phyloP scores from a whole-genome alignment of 75 land plant species.

The Pinus taeda region DNA sequence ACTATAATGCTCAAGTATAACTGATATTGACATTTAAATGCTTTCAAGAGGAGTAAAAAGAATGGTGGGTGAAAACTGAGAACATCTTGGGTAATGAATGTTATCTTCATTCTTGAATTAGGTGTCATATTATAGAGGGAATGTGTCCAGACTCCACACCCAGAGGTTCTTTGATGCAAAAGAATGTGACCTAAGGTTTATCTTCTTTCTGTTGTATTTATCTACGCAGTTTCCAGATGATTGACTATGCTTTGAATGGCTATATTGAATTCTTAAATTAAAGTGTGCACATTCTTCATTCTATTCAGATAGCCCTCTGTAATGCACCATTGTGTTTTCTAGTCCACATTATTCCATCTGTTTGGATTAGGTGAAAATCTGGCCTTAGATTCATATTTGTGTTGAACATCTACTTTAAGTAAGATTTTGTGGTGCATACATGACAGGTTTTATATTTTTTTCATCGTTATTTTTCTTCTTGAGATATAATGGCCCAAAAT shows the following conservation, averaged over 20 bases:
- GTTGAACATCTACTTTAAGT: not conserved
- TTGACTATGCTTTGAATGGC: not conserved
- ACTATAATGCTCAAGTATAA: not conserved
- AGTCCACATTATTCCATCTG: not conserved
- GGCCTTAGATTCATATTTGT: not conserved
- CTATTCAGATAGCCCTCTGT: not conserved
- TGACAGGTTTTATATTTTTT: too few species aligned
- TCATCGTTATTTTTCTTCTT: too few species aligned
- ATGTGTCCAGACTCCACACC: not conserved
- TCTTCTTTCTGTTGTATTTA: not conserved
- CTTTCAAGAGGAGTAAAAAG: not conserved
- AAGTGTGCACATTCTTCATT: not conserved
- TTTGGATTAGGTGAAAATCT: not conserved
- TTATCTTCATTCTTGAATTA: not conserved
- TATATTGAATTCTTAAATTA: not conserved
- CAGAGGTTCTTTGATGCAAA: not conserved
- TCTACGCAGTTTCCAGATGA: not conserved
- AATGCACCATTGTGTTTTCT: not conserved
- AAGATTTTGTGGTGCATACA: not conserved
- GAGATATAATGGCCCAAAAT: too few species aligned
- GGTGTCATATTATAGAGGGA: not conserved
- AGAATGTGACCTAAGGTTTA: not conserved
- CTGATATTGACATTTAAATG: not conserved
- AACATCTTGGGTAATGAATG: not conserved
- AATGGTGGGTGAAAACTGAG: not conserved